phyloP scores from a whole-genome alignment of 768 basidiomycete genomes.

The Pleurotus eryngii region DNA sequence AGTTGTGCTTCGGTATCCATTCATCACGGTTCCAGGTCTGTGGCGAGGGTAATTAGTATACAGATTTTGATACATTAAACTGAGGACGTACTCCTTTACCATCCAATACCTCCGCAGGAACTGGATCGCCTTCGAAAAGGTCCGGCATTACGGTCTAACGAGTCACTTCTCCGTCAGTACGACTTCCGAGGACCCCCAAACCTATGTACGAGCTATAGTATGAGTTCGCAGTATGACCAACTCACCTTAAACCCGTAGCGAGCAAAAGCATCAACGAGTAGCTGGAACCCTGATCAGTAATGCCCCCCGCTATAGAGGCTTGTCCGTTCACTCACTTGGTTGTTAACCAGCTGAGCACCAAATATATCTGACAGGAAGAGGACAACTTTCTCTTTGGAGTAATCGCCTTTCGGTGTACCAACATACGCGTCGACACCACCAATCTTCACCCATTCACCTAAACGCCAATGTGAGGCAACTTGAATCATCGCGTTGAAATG shows the following conservation, averaged over 20 bases:
- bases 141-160: slow-evolving; percentile 12
- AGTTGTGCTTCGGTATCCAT: slow-evolving; percentile 29
- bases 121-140: slow-evolving; percentile 9
- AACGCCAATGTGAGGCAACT: neutral
- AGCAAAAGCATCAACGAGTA: slow-evolving; percentile 32
- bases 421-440: slow-evolving; percentile 49
- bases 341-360: slow-evolving; percentile 45
- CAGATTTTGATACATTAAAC: neutral
- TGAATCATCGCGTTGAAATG: neutral
- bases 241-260: slow-evolving; percentile 33
- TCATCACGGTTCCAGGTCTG: neutral
- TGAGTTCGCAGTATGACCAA: neutral
- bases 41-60: neutral
- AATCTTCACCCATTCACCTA: slow-evolving; percentile 47
- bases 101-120: slow-evolving; percentile 8
- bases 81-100: slow-evolving; percentile 9
- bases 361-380: slow-evolving; percentile 54
- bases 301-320: too few relatives aligned
- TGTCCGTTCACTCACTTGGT: slow-evolving; percentile 28
- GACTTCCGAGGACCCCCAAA: too few relatives aligned
- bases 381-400: slow-evolving; percentile 53
- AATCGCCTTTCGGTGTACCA: slow-evolving; percentile 47
- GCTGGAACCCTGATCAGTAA: slow-evolving; percentile 12
- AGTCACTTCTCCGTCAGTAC: too few relatives aligned
- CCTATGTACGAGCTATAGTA: neutral